Evolutionary conservation across 2,329 filamentous ascomycete genomes (phyloP).

Genomic region (Helminthosporium solani): DNA sequence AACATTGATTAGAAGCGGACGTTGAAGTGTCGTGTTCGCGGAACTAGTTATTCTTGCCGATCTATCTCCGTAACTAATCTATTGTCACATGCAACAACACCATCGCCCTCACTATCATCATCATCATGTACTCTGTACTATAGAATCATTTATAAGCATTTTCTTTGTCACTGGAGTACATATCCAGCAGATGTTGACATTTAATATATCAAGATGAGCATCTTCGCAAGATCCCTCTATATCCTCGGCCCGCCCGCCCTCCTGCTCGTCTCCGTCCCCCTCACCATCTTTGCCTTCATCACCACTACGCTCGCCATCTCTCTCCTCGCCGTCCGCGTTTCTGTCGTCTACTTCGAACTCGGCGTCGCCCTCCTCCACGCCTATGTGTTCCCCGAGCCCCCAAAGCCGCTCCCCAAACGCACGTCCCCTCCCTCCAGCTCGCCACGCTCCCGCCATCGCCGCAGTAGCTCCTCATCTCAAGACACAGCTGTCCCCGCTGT

Average conservation of each 20-base stretch:
- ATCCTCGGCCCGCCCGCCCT: conserved; percentile 40
- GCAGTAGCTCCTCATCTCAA: conserved; percentile 26
- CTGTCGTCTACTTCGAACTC: conserved; percentile 47
- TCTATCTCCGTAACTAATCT: no score
- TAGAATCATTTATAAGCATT: background rate
- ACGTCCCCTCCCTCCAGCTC: conserved; percentile 16
- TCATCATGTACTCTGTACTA: background rate
- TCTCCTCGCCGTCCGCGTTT: conserved; percentile 42
- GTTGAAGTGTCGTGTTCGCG: no score
- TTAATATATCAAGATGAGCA: conserved; percentile 1
- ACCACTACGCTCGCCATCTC: conserved; percentile 44
- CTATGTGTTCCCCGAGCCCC: conserved; percentile 32
- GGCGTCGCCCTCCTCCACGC: conserved; percentile 42
- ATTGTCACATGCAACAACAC: no score
- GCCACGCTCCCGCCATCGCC: conserved; percentile 26
- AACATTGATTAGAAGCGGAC: no score
- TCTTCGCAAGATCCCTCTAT: conserved; percentile 28
- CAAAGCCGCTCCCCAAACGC: conserved; percentile 20
- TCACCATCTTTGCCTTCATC: conserved; percentile 35
- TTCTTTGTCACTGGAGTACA: no score
- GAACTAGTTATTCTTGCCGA: no score
- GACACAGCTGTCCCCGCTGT: conserved; percentile 17
- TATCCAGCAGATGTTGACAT: background rate
- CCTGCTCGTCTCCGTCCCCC: conserved; percentile 41
- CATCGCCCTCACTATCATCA: no score